phyloP scores from a whole-genome alignment of 139 green algal species.

The Tetradesmus lagerheimii region DNA sequence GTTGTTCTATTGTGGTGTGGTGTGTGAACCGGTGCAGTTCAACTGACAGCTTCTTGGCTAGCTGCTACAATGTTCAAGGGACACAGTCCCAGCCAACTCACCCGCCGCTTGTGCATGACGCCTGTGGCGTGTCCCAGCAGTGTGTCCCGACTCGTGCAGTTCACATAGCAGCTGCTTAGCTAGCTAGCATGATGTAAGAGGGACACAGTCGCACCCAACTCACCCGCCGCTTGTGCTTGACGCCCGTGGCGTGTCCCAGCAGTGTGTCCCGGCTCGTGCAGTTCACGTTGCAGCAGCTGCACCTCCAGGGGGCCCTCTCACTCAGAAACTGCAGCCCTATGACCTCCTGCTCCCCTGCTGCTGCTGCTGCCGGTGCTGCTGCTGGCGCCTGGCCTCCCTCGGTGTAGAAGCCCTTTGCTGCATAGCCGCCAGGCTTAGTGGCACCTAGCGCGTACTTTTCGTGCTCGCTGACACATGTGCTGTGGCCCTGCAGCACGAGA shows the following conservation, averaged over 20 bases:
- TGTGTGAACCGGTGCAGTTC: neutral
- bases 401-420: conserved; percentile 65
- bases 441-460: conserved; percentile 93
- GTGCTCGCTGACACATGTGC: conserved; percentile 90
- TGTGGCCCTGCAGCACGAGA: conserved; percentile 71
- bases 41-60: neutral
- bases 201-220: neutral
- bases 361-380: conserved; percentile 3
- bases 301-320: conserved; percentile 83
- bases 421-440: conserved; percentile 93
- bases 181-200: neutral
- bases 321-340: conserved; percentile 79
- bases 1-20: neutral
- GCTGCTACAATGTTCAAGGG: too few relatives aligned
- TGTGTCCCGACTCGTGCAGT: conserved; percentile 88
- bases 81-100: neutral
- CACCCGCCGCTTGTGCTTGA: conserved; percentile 77
- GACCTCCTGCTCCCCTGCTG: conserved; percentile 41
- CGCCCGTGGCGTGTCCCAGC: conserved; percentile 81
- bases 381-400: neutral
- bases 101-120: conserved; percentile 76
- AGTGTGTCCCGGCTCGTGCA: conserved; percentile 92
- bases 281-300: conserved; percentile 89
- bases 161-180: conserved; percentile 89
- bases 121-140: conserved; percentile 85